Conservation (phyloP, 2,329 filamentous ascomycete species). For the Penicillium sp. region DNA sequence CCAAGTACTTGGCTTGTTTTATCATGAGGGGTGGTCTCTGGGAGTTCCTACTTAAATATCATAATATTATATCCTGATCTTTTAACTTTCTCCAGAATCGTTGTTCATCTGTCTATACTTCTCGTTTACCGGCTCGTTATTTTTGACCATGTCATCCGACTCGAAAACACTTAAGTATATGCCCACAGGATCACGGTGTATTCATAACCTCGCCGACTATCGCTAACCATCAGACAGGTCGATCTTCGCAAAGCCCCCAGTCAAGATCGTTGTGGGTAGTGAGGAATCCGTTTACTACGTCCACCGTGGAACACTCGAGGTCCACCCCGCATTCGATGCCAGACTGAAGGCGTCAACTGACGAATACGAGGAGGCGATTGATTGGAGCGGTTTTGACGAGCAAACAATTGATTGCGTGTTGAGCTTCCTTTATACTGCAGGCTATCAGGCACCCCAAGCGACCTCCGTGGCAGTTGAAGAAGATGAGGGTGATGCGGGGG, state of each 20-base stretch:
- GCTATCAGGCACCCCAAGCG: background rate
- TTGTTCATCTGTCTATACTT: too few relatives aligned
- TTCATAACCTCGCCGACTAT: background rate
- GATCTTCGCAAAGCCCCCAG: slow-evolving; percentile 2
- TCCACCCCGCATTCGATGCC: background rate
- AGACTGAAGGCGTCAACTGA: background rate
- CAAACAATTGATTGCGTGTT: slow-evolving; percentile 5
- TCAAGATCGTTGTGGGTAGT: background rate
- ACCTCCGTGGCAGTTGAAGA: background rate
- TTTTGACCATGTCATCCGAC: background rate
- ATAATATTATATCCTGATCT: background rate
- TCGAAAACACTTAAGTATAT: background rate
- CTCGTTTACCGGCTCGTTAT: background rate
- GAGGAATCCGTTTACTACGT: background rate
- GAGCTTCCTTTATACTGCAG: slow-evolving; percentile 1
- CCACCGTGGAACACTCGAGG: slow-evolving; percentile 4
- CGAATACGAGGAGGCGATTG: background rate
- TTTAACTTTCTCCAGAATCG: background rate
- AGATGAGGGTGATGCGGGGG: background rate
- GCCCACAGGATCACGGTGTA: too few relatives aligned
- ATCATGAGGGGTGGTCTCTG: background rate
- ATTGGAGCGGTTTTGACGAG: slow-evolving; percentile 4
- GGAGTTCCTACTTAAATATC: background rate
- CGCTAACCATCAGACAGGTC: background rate
- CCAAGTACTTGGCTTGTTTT: background rate